phyloP scores from a whole-genome alignment of 2,329 filamentous ascomycete genomes.

The Ceratocystis variospora region DNA sequence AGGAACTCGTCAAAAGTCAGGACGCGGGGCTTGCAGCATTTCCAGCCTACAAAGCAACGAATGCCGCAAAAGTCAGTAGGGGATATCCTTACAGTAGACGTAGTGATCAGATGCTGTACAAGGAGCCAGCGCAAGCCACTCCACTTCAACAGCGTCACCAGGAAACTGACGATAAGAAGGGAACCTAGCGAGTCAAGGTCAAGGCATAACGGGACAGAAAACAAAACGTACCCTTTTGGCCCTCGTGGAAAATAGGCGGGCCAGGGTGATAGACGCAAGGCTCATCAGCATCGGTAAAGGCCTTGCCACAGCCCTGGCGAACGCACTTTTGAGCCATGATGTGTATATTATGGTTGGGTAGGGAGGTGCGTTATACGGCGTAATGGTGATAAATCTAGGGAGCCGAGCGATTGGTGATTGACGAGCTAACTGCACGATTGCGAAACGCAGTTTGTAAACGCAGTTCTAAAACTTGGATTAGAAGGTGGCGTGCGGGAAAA shows the following conservation, averaged over 20 bases:
- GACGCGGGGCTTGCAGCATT: constrained; percentile 95
- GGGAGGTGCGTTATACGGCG: too few relatives aligned
- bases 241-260: constrained; percentile 90
- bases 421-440: not conserved
- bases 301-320: constrained; percentile 88
- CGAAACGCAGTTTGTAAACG: constrained; percentile 2
- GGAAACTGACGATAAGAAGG: not conserved
- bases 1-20: constrained; percentile 98
- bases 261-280: constrained; percentile 85
- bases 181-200: not conserved
- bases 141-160: not conserved
- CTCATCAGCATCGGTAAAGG: constrained; percentile 61
- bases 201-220: not conserved
- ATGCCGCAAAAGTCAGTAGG: not conserved
- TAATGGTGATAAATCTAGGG: not conserved
- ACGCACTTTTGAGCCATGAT: constrained; percentile 74
- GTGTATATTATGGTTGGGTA: not conserved
- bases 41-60: constrained; percentile 56
- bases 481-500: not conserved
- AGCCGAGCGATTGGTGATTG: not conserved
- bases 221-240: constrained; percentile 72
- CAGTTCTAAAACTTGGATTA: not conserved
- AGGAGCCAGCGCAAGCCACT: not conserved
- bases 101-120: constrained; percentile 18
- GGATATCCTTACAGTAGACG: not conserved